phyloP scores from a whole-genome alignment of 2,329 filamentous ascomycete species.

The Xylaria sp. region DNA sequence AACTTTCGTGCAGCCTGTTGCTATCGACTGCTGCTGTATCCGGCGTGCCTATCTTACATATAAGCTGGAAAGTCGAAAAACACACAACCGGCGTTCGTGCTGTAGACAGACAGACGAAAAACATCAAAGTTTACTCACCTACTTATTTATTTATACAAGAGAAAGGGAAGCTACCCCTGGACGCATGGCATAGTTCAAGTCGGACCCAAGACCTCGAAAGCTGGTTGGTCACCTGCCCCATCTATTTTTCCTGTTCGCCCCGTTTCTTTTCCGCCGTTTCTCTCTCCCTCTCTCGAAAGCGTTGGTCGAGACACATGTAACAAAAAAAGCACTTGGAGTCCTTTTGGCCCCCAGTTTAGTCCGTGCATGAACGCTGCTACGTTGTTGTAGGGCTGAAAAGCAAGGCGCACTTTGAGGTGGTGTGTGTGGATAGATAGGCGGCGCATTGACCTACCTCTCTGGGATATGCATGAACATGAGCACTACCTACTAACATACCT shows the following conservation, averaged over 20 bases:
- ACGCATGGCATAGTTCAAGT: conserved; percentile 5
- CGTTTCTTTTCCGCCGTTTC: not conserved
- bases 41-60: not conserved
- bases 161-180: conserved; percentile 1
- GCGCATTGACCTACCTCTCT: no score
- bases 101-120: no score
- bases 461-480: no score
- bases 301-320: conserved; percentile 1
- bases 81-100: conserved; percentile 6
- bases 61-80: conserved; percentile 4
- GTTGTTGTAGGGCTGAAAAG: conserved; percentile 24
- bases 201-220: not conserved
- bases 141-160: no score
- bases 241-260: conserved; percentile 1
- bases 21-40: conserved; percentile 1
- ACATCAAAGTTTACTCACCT: not conserved
- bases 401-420: not conserved
- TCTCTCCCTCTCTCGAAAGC: not conserved
- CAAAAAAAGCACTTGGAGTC: not conserved
- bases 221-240: conserved; percentile 8
- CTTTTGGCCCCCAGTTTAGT: conserved; percentile 2
- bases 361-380: conserved; percentile 15
- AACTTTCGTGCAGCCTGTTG: not conserved
- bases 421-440: no score
- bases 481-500: no score